phyloP scores from a whole-genome alignment of 805 yeast genomes.

The Jamesozyma rosinii region DNA sequence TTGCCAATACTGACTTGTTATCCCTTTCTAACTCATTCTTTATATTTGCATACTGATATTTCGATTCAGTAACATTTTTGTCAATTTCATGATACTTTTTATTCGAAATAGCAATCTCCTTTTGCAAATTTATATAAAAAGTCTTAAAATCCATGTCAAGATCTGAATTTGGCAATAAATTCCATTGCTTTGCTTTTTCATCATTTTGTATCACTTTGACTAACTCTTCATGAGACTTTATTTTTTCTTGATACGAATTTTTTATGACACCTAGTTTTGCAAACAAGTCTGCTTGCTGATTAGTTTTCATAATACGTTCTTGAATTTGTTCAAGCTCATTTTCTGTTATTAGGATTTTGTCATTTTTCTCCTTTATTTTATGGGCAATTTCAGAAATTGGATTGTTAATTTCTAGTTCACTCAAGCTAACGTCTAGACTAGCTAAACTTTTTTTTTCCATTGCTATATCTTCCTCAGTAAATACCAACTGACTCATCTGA shows the following conservation, averaged over 20 bases:
- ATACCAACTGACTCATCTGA: slow-evolving; percentile 32
- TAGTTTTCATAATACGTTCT: slow-evolving; percentile 41
- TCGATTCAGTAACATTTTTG: slow-evolving; percentile 13
- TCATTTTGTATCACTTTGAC: slow-evolving; percentile 5
- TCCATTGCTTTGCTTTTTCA: slow-evolving; percentile 7
- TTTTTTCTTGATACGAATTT: slow-evolving; percentile 14
- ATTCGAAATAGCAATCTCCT: slow-evolving; percentile 10
- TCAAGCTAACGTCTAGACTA: slow-evolving; percentile 31
- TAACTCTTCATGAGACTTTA: slow-evolving; percentile 8
- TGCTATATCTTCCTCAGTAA: slow-evolving; percentile 41
- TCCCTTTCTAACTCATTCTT: slow-evolving; percentile 9
- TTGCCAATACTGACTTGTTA: slow-evolving; percentile 5
- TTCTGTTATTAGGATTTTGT: slow-evolving; percentile 32
- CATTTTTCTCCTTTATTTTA: slow-evolving; percentile 34
- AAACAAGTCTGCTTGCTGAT: slow-evolving; percentile 48
- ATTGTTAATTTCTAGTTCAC: slow-evolving; percentile 23
- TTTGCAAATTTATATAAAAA: slow-evolving; percentile 15
- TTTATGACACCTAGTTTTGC: slow-evolving; percentile 41
- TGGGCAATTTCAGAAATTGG: slow-evolving; percentile 25
- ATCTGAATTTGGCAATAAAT: slow-evolving; percentile 9
- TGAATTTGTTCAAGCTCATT: slow-evolving; percentile 44
- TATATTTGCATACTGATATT: slow-evolving; percentile 7
- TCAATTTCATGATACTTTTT: slow-evolving; percentile 9
- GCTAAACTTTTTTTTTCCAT: slow-evolving; percentile 37
- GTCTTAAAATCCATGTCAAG: slow-evolving; percentile 17